Conservation (phyloP, 176 grass and related monocot species). For the Cenchrus americanus region DNA sequence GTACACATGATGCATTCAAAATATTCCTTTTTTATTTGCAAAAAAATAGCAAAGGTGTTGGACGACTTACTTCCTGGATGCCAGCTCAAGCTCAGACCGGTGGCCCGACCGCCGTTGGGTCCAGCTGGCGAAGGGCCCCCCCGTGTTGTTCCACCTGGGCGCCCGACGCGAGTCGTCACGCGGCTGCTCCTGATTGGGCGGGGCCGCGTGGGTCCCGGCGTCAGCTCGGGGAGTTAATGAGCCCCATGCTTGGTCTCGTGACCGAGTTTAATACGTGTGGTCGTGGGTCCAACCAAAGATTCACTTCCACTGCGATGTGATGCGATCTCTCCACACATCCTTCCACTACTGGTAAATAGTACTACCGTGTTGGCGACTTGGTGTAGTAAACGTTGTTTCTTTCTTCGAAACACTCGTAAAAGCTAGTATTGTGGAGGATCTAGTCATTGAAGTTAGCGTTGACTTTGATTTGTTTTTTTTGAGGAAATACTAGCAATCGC, state of each 20-base stretch:
- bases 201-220: background rate
- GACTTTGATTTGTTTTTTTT: too few relatives aligned
- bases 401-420: too few relatives aligned
- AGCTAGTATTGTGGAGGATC: too few relatives aligned
- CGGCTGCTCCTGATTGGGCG: slow-evolving; percentile 42
- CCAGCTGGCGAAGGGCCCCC: background rate
- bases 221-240: slow-evolving; percentile 28
- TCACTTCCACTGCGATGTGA: background rate
- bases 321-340: too few relatives aligned
- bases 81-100: slow-evolving; percentile 27
- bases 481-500: too few relatives aligned
- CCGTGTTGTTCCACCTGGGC: too few relatives aligned
- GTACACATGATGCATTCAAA: background rate
- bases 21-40: background rate
- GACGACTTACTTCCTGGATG: too few relatives aligned
- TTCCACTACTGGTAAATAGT: too few relatives aligned
- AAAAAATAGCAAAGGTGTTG: too few relatives aligned
- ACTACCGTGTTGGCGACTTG: too few relatives aligned
- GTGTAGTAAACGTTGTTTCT: too few relatives aligned
- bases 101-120: background rate
- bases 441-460: too few relatives aligned
- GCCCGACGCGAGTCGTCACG: slow-evolving; percentile 15
- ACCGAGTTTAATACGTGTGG: background rate
- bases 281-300: background rate
- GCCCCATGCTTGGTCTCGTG: slow-evolving; percentile 29